phyloP scores from a whole-genome alignment of 768 basidiomycete genomes.

The Leucogyrophana mollusca region DNA sequence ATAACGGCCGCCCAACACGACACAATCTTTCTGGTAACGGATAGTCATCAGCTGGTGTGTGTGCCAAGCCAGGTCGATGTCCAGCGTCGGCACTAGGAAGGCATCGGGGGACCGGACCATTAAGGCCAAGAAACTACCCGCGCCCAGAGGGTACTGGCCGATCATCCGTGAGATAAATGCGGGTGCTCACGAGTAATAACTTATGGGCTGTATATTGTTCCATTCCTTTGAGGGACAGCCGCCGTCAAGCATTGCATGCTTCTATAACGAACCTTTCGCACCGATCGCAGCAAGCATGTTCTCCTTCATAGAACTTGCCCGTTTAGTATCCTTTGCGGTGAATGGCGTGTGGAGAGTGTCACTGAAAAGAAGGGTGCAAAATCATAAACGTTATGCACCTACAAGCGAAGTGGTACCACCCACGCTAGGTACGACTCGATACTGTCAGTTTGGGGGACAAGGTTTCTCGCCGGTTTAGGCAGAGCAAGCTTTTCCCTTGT shows the following conservation, averaged over 20 bases:
- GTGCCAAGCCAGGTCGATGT: constrained; percentile 7
- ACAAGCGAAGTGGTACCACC: constrained; percentile 9
- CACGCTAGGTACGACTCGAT: constrained; percentile 28
- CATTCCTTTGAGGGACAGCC: constrained; percentile 14
- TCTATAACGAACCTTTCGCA: not conserved
- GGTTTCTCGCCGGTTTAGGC: constrained; percentile 36
- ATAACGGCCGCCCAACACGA: not conserved
- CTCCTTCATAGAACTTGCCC: constrained; percentile 22
- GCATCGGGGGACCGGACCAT: too few species aligned
- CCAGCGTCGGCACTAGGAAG: not conserved
- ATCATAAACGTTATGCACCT: not conserved
- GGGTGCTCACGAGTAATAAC: constrained; percentile 52
- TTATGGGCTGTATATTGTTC: constrained; percentile 47
- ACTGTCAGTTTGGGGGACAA: constrained; percentile 10
- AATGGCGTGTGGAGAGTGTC: constrained; percentile 31
- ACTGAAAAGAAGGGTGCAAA: constrained; percentile 12
- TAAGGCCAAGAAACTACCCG: too few species aligned
- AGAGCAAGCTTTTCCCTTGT: constrained; percentile 37
- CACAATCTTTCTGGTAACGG: not conserved
- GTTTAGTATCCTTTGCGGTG: constrained; percentile 10
- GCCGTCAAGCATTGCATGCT: constrained; percentile 17
- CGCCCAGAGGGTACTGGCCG: not conserved
- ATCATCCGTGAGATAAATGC: too few species aligned
- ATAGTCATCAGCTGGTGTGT: constrained; percentile 2
- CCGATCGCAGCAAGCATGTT: constrained; percentile 6